Evolutionary conservation across 2,329 filamentous ascomycete species (phyloP).

Genomic region (Macroventuria anomochaeta): DNA sequence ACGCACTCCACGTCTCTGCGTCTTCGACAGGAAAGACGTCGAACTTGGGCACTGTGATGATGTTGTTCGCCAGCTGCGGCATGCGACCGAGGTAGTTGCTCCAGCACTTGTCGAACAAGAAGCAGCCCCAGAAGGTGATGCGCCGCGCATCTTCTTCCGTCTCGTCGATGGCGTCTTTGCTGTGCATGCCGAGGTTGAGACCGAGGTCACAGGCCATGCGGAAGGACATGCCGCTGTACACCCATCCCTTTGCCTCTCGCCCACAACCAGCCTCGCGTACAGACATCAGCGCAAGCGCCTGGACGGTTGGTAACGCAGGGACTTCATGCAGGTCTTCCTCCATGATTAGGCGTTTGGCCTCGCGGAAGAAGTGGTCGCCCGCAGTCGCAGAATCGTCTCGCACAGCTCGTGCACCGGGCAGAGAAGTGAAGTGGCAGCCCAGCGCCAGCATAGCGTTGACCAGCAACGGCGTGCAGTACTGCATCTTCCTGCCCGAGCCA

Average conservation of each 20-base stretch:
- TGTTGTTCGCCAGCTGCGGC: slow-evolving; percentile 80
- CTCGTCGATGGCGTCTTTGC: slow-evolving; percentile 67
- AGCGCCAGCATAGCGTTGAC: slow-evolving; percentile 94
- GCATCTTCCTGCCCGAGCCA: slow-evolving; percentile 59
- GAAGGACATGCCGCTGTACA: slow-evolving; percentile 98
- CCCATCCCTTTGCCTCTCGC: slow-evolving; percentile 94
- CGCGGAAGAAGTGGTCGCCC: slow-evolving; percentile 93
- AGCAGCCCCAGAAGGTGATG: slow-evolving; percentile 97
- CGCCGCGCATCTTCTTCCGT: slow-evolving; percentile 86
- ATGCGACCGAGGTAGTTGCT: slow-evolving; percentile 94
- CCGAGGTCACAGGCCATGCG: slow-evolving; percentile 96
- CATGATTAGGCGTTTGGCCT: slow-evolving; percentile 87
- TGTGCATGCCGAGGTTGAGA: slow-evolving; percentile 76
- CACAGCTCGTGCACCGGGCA: slow-evolving; percentile 72
- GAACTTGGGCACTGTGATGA: slow-evolving; percentile 84
- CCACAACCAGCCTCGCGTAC: slow-evolving; percentile 95
- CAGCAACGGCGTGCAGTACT: slow-evolving; percentile 86
- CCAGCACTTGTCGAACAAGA: slow-evolving; percentile 98
- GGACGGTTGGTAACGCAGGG: slow-evolving; percentile 85
- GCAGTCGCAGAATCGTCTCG: slow-evolving; percentile 81
- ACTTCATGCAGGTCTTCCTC: slow-evolving; percentile 94
- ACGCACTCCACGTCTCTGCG: slow-evolving; percentile 82
- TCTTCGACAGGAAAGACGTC: slow-evolving; percentile 93
- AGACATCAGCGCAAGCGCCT: slow-evolving; percentile 93
- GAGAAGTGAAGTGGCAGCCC: slow-evolving; percentile 89